phyloP scores from a whole-genome alignment of 2,329 filamentous ascomycete species.

The Sclerotinia nivalis region DNA sequence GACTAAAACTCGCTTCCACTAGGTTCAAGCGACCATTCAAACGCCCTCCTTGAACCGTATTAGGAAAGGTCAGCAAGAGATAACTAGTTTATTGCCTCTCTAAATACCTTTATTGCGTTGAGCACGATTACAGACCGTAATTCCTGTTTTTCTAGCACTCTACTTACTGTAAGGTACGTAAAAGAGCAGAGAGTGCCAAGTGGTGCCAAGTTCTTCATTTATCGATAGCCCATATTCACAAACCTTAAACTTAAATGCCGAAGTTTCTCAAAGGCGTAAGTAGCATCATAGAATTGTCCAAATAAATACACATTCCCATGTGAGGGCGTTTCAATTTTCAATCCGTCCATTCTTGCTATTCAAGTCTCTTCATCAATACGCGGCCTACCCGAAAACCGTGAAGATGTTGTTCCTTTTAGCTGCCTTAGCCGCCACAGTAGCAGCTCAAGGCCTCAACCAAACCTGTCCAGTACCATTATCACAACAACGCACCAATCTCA shows the following conservation, averaged over 20 bases:
- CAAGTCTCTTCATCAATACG: not conserved
- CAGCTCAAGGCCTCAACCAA: not conserved
- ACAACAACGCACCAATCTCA: not conserved
- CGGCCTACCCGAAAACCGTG: not conserved
- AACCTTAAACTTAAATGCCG: not conserved
- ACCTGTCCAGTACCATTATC: not conserved
- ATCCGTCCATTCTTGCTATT: not conserved
- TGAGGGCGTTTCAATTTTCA: too few relatives aligned
- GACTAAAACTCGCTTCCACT: too few relatives aligned
- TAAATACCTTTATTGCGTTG: too few relatives aligned
- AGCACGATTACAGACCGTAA: too few relatives aligned
- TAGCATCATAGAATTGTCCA: not conserved
- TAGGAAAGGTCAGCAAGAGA: too few relatives aligned
- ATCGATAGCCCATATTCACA: too few relatives aligned
- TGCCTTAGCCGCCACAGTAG: not conserved
- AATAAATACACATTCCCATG: not conserved
- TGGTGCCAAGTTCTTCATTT: not conserved
- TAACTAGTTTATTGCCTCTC: too few relatives aligned
- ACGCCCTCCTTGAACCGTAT: too few relatives aligned
- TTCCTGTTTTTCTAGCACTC: too few relatives aligned
- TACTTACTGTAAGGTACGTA: too few relatives aligned
- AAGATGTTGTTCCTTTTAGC: constrained; percentile 4
- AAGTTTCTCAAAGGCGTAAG: not conserved
- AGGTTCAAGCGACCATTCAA: too few relatives aligned
- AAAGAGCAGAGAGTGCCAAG: not conserved